Percentiles rank a stretch among this genome's conserved stretches.
phyloP scores from a whole-genome alignment of 306 rosid genomes.

The Lagenaria siceraria region DNA sequence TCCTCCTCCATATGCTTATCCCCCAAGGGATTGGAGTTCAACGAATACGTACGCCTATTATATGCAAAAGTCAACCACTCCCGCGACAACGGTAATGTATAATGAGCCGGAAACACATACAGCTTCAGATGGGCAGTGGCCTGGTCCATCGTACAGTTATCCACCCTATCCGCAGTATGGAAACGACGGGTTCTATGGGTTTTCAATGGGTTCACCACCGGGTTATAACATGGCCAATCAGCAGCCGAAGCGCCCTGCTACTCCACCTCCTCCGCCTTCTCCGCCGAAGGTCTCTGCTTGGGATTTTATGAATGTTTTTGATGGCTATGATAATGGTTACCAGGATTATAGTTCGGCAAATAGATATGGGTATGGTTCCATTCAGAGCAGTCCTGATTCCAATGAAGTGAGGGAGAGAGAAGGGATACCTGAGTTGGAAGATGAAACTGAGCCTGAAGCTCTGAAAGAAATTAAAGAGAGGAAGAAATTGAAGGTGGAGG shows the following conservation, averaged over 20 bases:
- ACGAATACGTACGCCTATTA: slow-evolving; percentile 32
- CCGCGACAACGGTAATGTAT: slow-evolving; percentile 33
- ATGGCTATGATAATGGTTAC: slow-evolving; percentile 38
- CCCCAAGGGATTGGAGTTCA: slow-evolving; percentile 15
- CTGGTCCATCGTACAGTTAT: slow-evolving; percentile 27
- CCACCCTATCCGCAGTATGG: slow-evolving; percentile 19
- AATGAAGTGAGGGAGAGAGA: slow-evolving; percentile 91
- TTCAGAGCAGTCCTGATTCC: slow-evolving; percentile 73
- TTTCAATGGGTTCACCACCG: slow-evolving; percentile 30
- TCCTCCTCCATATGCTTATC: not conserved
- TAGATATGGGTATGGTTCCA: slow-evolving; percentile 43
- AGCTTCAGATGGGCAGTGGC: slow-evolving; percentile 30
- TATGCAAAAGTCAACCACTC: slow-evolving; percentile 55
- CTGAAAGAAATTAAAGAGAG: slow-evolving; percentile 24
- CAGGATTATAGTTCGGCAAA: slow-evolving; percentile 22
- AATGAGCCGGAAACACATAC: slow-evolving; percentile 37
- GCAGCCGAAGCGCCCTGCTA: slow-evolving; percentile 28
- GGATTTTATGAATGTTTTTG: slow-evolving; percentile 80
- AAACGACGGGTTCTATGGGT: slow-evolving; percentile 46
- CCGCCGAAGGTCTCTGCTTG: slow-evolving; percentile 69
- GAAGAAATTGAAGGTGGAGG: slow-evolving; percentile 29
- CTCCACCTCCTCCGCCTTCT: slow-evolving; percentile 77
- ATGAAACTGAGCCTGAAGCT: slow-evolving; percentile 65
- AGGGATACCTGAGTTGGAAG: slow-evolving; percentile 96
- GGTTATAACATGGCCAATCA: slow-evolving; percentile 14